Evolutionary conservation across 2,329 filamentous ascomycete species (phyloP).

Genomic region (Pestalotiopsis sp.): DNA sequence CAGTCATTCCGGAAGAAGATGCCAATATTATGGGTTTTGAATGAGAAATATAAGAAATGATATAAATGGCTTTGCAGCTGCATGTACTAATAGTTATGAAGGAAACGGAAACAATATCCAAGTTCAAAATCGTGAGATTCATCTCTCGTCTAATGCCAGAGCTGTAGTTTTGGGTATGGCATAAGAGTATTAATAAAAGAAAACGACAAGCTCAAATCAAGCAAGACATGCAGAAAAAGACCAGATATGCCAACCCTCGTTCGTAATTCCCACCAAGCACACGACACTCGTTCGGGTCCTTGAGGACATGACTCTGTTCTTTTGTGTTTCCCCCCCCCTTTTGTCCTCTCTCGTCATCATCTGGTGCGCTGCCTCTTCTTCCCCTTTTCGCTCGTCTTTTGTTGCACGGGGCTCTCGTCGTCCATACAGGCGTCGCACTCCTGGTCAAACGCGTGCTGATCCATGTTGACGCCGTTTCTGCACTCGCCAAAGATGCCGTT

Average conservation of each 20-base stretch:
- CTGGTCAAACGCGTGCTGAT: slow-evolving; percentile 47
- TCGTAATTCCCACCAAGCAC: background rate
- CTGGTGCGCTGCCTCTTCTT: slow-evolving; percentile 14
- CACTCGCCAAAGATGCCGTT: slow-evolving; percentile 45
- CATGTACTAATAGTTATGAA: background rate
- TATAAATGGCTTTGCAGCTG: background rate
- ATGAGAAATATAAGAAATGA: too few relatives aligned
- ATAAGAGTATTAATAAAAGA: too few relatives aligned
- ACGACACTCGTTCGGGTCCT: background rate
- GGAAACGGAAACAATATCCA: background rate
- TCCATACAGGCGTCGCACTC: slow-evolving; percentile 46
- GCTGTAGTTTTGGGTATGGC: too few relatives aligned
- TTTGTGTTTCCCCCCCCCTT: background rate
- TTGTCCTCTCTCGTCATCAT: background rate
- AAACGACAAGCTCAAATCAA: background rate
- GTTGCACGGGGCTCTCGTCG: slow-evolving; percentile 40
- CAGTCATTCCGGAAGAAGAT: too few relatives aligned
- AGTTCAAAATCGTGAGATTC: background rate
- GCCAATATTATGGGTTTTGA: background rate
- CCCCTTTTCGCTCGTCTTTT: slow-evolving; percentile 5
- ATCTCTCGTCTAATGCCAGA: too few relatives aligned
- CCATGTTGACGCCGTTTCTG: slow-evolving; percentile 37
- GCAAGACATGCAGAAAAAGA: background rate
- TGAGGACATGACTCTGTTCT: background rate
- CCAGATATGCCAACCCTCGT: background rate